Evolutionary conservation across 805 yeast species (phyloP).

Genomic region (Yarrowia porcina): DNA sequence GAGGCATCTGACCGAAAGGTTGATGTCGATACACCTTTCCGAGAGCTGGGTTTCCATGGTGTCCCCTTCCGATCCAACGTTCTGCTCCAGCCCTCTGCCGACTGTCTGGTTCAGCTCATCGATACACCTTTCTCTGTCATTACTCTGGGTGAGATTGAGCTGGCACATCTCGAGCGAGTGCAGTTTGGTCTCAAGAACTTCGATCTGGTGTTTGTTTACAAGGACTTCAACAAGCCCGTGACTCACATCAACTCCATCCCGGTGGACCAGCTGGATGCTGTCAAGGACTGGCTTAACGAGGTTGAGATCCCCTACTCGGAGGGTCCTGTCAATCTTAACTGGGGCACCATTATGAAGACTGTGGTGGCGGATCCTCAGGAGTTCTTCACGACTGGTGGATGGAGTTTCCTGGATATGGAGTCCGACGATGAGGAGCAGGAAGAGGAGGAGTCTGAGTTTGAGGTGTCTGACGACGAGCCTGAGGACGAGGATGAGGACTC

Average conservation of each 20-base stretch:
- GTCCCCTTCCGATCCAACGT: conserved; percentile 95
- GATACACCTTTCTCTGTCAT: conserved; percentile 95
- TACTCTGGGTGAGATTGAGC: conserved; percentile 85
- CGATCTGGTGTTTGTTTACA: conserved; percentile 93
- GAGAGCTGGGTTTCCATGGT: conserved; percentile 96
- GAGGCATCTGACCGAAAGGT: conserved; percentile 80
- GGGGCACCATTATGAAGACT: conserved; percentile 95
- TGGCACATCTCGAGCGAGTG: conserved; percentile 94
- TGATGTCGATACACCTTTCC: conserved; percentile 89
- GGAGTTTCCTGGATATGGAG: conserved; percentile 88
- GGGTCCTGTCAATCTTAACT: conserved; percentile 92
- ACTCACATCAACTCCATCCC: conserved; percentile 94
- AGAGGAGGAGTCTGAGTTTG: conserved; percentile 59
- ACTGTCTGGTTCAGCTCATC: conserved; percentile 87
- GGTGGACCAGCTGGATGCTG: conserved; percentile 83
- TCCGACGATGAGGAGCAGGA: conserved; percentile 81
- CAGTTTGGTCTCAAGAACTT: conserved; percentile 96
- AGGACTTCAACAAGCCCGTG: conserved; percentile 83
- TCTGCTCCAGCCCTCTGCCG: conserved; percentile 94
- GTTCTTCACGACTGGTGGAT: conserved; percentile 92
- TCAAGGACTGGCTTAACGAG: conserved; percentile 96
- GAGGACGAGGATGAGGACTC: conserved; percentile 50
- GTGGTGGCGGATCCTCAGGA: conserved; percentile 88
- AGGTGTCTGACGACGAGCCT: conserved; percentile 59
- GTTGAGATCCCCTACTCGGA: conserved; percentile 94